A percentile compares a stretch with the other conserved stretches of the same genome.
phyloP scores from a whole-genome alignment of 306 rosid genomes.

The Casuarina equisetifolia region DNA sequence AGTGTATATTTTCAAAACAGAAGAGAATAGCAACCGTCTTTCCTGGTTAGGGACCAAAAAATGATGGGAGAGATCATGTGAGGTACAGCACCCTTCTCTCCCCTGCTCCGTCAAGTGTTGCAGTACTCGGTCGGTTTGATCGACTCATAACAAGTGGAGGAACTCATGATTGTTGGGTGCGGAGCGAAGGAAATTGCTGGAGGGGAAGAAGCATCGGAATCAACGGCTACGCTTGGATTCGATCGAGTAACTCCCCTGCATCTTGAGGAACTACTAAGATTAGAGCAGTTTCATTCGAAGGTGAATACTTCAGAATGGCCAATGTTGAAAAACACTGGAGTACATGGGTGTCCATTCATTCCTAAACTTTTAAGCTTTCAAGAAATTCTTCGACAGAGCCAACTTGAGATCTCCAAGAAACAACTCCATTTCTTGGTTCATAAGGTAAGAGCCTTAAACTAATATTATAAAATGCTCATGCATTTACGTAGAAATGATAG shows the following conservation, averaged over 20 bases:
- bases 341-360: background rate
- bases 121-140: no score
- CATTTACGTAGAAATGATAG: no score
- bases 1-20: no score
- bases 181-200: constrained; percentile 24
- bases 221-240: background rate
- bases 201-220: background rate
- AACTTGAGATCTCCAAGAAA: background rate
- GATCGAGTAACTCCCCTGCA: background rate
- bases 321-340: background rate
- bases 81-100: no score
- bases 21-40: no score
- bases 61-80: no score
- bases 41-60: no score
- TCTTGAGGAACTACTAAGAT: background rate
- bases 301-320: constrained; percentile 26
- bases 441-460: background rate
- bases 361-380: background rate
- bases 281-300: constrained; percentile 19
- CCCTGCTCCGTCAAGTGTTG: no score
- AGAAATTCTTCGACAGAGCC: no score
- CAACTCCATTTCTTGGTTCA: background rate
- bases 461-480: no score
- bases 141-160: no score
- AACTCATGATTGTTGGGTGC: background rate